These are phyloP conservation scores for Leccinellum albellum DNA, from an alignment of 768 basidiomycete species.

Conservation along the genomic window DNA sequence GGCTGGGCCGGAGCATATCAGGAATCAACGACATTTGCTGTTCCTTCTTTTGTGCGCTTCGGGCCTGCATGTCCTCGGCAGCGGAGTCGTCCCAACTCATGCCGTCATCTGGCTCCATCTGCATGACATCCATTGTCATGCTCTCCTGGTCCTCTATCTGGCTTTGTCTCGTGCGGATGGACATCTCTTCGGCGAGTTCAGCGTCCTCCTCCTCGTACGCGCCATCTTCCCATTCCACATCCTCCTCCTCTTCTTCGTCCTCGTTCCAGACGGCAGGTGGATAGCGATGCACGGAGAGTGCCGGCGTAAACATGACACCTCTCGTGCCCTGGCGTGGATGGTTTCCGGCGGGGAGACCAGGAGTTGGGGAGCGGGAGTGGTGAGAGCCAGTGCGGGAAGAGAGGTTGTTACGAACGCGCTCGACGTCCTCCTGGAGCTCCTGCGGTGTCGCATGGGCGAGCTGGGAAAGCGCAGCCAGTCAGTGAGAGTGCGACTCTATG, in stretches of 20 bases:
- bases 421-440: slow-evolving; percentile 58
- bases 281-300: slow-evolving; percentile 67
- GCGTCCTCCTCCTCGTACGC: slow-evolving; percentile 68
- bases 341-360: slow-evolving; percentile 32
- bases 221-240: slow-evolving; percentile 57
- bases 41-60: slow-evolving; percentile 25
- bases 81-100: slow-evolving; percentile 84
- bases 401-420: slow-evolving; percentile 51
- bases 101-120: slow-evolving; percentile 74
- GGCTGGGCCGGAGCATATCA: slow-evolving; percentile 35
- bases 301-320: slow-evolving; percentile 69
- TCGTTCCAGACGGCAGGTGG: slow-evolving; percentile 83
- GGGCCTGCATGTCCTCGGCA: slow-evolving; percentile 48
- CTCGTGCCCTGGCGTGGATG: slow-evolving; percentile 31
- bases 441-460: slow-evolving; percentile 34
- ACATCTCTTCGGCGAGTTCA: slow-evolving; percentile 56
- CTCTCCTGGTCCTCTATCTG: slow-evolving; percentile 29
- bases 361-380: slow-evolving; percentile 46
- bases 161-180: slow-evolving; percentile 37
- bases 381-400: slow-evolving; percentile 47
- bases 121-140: slow-evolving; percentile 29
- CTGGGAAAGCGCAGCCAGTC: slow-evolving; percentile 8
- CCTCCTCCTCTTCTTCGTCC: slow-evolving; percentile 59
- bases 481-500: background rate
- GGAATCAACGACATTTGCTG: slow-evolving; percentile 26